These are phyloP conservation scores for Amanita pseudoporphyria DNA, from an alignment of 768 basidiomycete species.

Conservation along the genomic window DNA sequence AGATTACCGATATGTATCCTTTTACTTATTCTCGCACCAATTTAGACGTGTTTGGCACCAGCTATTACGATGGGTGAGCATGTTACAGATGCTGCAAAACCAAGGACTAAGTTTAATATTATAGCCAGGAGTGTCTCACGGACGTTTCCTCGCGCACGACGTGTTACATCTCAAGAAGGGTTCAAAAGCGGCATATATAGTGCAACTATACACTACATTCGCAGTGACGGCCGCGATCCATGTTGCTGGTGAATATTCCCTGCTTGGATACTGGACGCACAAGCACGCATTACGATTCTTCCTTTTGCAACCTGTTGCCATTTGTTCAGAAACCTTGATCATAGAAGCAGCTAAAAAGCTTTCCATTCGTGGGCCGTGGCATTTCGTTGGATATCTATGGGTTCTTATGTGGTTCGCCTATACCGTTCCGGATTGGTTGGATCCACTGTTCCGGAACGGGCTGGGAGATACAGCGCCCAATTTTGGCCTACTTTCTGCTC, in stretches of 20 bases:
- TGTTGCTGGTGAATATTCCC: slow-evolving; percentile 23
- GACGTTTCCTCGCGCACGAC: slow-evolving; percentile 5
- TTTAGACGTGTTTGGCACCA: too few relatives aligned
- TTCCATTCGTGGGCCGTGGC: slow-evolving; percentile 6
- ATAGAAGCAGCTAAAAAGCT: slow-evolving; percentile 12
- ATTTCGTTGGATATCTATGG: slow-evolving; percentile 18
- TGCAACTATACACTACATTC: too few relatives aligned
- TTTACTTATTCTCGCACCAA: not conserved
- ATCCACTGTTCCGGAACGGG: slow-evolving; percentile 12
- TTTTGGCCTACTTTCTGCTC: too few relatives aligned
- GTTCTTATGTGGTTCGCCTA: slow-evolving; percentile 19
- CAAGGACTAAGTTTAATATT: too few relatives aligned
- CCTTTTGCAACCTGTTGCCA: slow-evolving; percentile 21
- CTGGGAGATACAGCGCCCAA: slow-evolving; percentile 6
- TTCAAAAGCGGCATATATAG: slow-evolving; percentile 10
- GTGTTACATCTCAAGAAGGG: slow-evolving; percentile 7
- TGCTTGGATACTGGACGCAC: slow-evolving; percentile 11
- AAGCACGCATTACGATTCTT: slow-evolving; percentile 17
- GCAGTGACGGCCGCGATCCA: slow-evolving; percentile 25
- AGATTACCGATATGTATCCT: not conserved
- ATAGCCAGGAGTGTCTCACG: slow-evolving; percentile 3
- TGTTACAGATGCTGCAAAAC: too few relatives aligned
- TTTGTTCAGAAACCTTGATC: slow-evolving; percentile 24
- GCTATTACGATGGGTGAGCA: too few relatives aligned
- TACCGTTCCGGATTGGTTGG: slow-evolving; percentile 15